A percentile compares a stretch with the other conserved stretches of the same genome.
These are phyloP conservation scores for Boletus pseudo-olivaceus DNA, from an alignment of 768 basidiomycete genomes.

Conservation along the genomic window DNA sequence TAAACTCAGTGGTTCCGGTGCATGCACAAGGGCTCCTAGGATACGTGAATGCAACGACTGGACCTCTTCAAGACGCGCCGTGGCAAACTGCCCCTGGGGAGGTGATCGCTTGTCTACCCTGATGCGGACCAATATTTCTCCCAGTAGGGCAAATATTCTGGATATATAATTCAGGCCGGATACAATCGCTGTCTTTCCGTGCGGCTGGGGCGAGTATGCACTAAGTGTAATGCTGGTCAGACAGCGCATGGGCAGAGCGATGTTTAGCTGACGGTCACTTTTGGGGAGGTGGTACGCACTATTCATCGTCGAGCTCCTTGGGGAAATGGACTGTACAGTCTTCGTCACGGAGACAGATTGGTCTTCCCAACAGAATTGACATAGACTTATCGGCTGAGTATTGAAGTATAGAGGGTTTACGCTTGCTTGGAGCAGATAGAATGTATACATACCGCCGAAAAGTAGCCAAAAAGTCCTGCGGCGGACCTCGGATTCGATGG, in stretches of 20 bases:
- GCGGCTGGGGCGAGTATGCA: slow-evolving; percentile 83
- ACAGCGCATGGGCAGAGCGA: slow-evolving; percentile 12
- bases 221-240: slow-evolving; percentile 70
- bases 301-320: slow-evolving; percentile 85
- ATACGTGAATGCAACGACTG: slow-evolving; percentile 77
- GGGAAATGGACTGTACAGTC: slow-evolving; percentile 89
- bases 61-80: slow-evolving; percentile 80
- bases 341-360: slow-evolving; percentile 84
- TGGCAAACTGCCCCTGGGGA: slow-evolving; percentile 81
- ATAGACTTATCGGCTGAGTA: slow-evolving; percentile 80
- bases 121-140: slow-evolving; percentile 84
- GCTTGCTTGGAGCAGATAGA: neutral
- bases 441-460: slow-evolving; percentile 64
- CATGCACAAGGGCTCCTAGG: slow-evolving; percentile 66
- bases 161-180: slow-evolving; percentile 86
- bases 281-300: slow-evolving; percentile 48
- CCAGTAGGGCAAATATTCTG: slow-evolving; percentile 79
- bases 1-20: slow-evolving; percentile 71
- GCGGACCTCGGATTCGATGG: slow-evolving; percentile 85
- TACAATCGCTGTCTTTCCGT: slow-evolving; percentile 78
- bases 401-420: neutral
- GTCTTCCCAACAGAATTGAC: slow-evolving; percentile 80
- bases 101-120: slow-evolving; percentile 84
- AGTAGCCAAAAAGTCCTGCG: slow-evolving; percentile 86
- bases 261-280: slow-evolving; percentile 29